A percentile compares a stretch with the other conserved stretches of the same genome.
Evolutionary conservation across 192 early-diverging fungal genomes (phyloP).

Genomic region (Coemansia reversa): DNA sequence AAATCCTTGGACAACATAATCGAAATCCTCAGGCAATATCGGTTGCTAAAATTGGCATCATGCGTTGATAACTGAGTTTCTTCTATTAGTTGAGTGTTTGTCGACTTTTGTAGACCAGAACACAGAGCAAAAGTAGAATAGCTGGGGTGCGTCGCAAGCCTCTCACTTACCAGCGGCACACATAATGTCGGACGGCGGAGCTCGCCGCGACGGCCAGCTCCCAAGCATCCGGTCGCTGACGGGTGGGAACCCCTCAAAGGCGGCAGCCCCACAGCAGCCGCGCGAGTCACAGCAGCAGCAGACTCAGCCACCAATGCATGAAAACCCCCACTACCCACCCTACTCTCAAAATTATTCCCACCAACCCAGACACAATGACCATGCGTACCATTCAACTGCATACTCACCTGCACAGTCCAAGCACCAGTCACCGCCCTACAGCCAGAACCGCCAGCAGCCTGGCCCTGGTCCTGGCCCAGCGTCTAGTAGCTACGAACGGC

Average conservation of each 20-base stretch:
- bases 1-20: background rate
- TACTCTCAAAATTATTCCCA: constrained; percentile 8
- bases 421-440: constrained; percentile 9
- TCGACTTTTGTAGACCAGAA: background rate
- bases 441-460: constrained; percentile 1
- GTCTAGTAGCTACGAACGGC: background rate
- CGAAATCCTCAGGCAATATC: background rate
- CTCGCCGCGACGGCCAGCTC: constrained; percentile 26
- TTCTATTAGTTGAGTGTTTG: background rate
- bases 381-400: constrained; percentile 6
- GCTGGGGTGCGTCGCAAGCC: background rate
- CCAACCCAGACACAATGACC: constrained; percentile 4
- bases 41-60: background rate
- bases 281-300: constrained; percentile 6
- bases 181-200: constrained; percentile 25
- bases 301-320: constrained; percentile 2
- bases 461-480: background rate
- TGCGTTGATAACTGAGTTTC: background rate
- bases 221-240: constrained; percentile 45
- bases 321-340: background rate
- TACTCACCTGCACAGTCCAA: constrained; percentile 14
- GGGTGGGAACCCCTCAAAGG: constrained; percentile 9
- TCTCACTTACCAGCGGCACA: background rate
- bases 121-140: background rate
- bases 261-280: constrained; percentile 8